phyloP scores from a whole-genome alignment of 192 early-diverging fungal genomes.

The Cetraspora pellucida region DNA sequence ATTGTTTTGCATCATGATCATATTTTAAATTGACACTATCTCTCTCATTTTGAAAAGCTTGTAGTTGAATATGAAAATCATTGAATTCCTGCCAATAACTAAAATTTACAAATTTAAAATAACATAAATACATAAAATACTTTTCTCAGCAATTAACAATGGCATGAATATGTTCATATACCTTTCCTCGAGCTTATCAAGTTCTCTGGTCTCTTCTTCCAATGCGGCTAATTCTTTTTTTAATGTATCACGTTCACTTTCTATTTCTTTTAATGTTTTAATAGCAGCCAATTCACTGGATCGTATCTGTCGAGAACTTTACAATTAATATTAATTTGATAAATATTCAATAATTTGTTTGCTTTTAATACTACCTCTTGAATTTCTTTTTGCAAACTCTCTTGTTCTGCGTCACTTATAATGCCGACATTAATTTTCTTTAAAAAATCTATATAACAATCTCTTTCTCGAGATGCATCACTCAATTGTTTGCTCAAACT shows the following conservation, averaged over 20 bases:
- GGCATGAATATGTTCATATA: constrained; percentile 29
- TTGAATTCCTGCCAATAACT: constrained; percentile 77
- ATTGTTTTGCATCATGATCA: constrained; percentile 73
- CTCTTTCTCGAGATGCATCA: constrained; percentile 72
- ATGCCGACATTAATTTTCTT: constrained; percentile 57
- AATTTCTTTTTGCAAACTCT: constrained; percentile 57
- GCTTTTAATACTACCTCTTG: constrained; percentile 40
- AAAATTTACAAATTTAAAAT: constrained; percentile 12
- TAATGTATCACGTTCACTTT: constrained; percentile 47
- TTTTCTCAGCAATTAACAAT: neutral
- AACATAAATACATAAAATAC: neutral
- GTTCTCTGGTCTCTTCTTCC: constrained; percentile 53
- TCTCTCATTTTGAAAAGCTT: constrained; percentile 71
- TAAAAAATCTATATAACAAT: constrained; percentile 76
- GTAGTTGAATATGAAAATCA: constrained; percentile 63
- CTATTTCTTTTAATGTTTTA: constrained; percentile 50
- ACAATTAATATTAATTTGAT: neutral
- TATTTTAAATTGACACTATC: constrained; percentile 79
- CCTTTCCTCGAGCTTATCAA: constrained; percentile 64
- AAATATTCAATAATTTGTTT: neutral
- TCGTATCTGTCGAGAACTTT: constrained; percentile 35
- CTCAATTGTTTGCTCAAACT: constrained; percentile 68
- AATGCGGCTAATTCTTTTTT: constrained; percentile 52
- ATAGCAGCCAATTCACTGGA: constrained; percentile 47
- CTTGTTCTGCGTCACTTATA: constrained; percentile 53